Evolutionary conservation across 164 flowering plant genomes (phyloP).

Genomic region (Euptelea pleiosperma): DNA sequence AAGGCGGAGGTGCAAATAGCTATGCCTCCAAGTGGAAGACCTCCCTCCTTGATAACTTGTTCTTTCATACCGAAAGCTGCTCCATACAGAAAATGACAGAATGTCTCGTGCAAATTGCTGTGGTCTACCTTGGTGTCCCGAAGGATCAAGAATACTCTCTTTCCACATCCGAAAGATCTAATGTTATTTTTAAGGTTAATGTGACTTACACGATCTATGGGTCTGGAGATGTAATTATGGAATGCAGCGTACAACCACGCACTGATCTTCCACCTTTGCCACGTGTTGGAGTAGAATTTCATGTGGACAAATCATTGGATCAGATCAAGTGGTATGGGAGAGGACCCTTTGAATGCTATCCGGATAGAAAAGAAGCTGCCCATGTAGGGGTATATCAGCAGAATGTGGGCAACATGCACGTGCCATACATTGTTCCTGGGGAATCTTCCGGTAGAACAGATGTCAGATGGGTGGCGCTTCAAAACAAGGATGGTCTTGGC

Average conservation of each 20-base stretch:
- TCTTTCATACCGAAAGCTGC: conserved; percentile 56
- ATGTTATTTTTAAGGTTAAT: conserved; percentile 38
- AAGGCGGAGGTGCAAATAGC: conserved; percentile 71
- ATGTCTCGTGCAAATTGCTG: conserved; percentile 40
- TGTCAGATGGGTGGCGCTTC: conserved; percentile 87
- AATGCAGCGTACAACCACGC: conserved; percentile 57
- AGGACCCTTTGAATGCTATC: conserved; percentile 98
- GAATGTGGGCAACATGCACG: conserved; percentile 72
- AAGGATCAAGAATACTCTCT: conserved; percentile 16
- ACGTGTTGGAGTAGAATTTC: conserved; percentile 84
- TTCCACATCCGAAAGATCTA: conserved; percentile 21
- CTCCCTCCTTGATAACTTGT: conserved; percentile 51
- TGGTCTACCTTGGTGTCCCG: conserved; percentile 44
- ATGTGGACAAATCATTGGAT: conserved; percentile 63
- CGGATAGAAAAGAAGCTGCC: conserved; percentile 89
- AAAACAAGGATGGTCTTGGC: conserved; percentile 65
- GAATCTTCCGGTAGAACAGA: conserved; percentile 88
- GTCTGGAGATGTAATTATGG: conserved; percentile 79
- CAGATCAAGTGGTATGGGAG: conserved; percentile 76
- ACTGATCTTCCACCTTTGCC: conserved; percentile 90
- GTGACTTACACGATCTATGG: conserved; percentile 60
- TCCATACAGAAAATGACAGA: conserved; percentile 40
- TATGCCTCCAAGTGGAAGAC: conserved; percentile 75
- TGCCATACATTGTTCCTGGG: conserved; percentile 87
- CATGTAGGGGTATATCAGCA: conserved; percentile 71